Percentiles rank a stretch among this genome's conserved stretches.
Conservation (phyloP, 306 rosid genomes). For the Aeschynomene evenia region DNA sequence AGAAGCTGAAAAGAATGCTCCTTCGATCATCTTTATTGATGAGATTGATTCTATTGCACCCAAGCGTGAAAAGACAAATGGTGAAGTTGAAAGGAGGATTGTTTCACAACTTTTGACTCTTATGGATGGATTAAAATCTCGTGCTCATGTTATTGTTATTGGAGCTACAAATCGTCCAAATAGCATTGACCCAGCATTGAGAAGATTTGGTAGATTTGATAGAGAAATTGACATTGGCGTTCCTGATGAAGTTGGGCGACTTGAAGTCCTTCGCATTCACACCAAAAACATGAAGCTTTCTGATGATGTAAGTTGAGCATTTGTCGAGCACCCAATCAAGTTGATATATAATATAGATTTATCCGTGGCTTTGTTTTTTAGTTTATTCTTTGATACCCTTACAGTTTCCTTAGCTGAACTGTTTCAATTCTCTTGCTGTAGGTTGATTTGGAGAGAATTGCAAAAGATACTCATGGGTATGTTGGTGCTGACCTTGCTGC, state of each 20-base stretch:
- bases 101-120: conserved; percentile 68
- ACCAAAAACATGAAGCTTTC: conserved; percentile 70
- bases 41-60: conserved; percentile 74
- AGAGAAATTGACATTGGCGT: conserved; percentile 73
- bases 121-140: conserved; percentile 63
- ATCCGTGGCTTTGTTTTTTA: background rate
- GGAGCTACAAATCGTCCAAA: conserved; percentile 75
- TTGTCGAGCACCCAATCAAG: background rate
- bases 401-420: background rate
- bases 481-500: conserved; percentile 80
- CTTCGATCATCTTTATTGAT: conserved; percentile 68
- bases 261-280: conserved; percentile 71
- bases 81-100: conserved; percentile 67
- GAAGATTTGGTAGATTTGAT: conserved; percentile 73
- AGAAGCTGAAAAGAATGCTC: conserved; percentile 70
- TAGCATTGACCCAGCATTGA: conserved; percentile 64
- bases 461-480: conserved; percentile 68
- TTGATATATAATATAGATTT: background rate
- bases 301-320: conserved; percentile 47
- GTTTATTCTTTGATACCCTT: background rate
- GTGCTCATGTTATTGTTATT: conserved; percentile 62
- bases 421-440: conserved; percentile 16
- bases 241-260: conserved; percentile 69
- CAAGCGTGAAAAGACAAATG: conserved; percentile 65
- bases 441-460: conserved; percentile 61